These are phyloP conservation scores for Fusarium hostae DNA, from an alignment of 2,329 filamentous ascomycete species.

Conservation along the genomic window DNA sequence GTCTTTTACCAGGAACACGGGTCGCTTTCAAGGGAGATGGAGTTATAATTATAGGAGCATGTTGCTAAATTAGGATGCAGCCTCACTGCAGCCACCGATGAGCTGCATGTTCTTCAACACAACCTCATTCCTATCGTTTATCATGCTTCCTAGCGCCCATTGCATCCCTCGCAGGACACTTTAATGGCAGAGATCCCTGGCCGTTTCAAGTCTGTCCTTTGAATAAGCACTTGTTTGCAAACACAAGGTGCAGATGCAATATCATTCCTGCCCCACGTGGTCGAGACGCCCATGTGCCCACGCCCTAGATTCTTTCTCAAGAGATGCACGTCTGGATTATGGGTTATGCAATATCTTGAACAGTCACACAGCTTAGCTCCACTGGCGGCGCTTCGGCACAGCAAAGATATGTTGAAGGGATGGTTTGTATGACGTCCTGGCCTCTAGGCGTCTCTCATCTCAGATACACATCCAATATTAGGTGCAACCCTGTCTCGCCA, in stretches of 20 bases:
- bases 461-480: slow-evolving; percentile 5
- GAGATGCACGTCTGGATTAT: slow-evolving; percentile 10
- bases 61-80: slow-evolving; percentile 53
- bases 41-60: slow-evolving; percentile 33
- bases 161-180: slow-evolving; percentile 7
- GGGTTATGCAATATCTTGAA: slow-evolving; percentile 28
- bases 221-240: slow-evolving; percentile 5
- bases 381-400: slow-evolving; percentile 25
- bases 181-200: slow-evolving; percentile 1
- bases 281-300: slow-evolving; percentile 18
- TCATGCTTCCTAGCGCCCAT: slow-evolving; percentile 31
- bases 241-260: slow-evolving; percentile 2
- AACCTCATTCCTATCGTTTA: slow-evolving; percentile 29
- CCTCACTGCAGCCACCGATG: slow-evolving; percentile 51
- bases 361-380: slow-evolving; percentile 23
- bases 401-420: slow-evolving; percentile 2
- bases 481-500: slow-evolving; percentile 16
- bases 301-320: not conserved
- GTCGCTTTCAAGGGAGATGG: slow-evolving; percentile 4
- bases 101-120: slow-evolving; percentile 46
- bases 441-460: not conserved
- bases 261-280: slow-evolving; percentile 13
- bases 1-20: not conserved
- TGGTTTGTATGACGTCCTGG: slow-evolving; percentile 10
- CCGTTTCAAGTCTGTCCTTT: slow-evolving; percentile 7